Conservation (phyloP, 192 early-diverging fungal species). For the Dimargaris xerosporica region DNA sequence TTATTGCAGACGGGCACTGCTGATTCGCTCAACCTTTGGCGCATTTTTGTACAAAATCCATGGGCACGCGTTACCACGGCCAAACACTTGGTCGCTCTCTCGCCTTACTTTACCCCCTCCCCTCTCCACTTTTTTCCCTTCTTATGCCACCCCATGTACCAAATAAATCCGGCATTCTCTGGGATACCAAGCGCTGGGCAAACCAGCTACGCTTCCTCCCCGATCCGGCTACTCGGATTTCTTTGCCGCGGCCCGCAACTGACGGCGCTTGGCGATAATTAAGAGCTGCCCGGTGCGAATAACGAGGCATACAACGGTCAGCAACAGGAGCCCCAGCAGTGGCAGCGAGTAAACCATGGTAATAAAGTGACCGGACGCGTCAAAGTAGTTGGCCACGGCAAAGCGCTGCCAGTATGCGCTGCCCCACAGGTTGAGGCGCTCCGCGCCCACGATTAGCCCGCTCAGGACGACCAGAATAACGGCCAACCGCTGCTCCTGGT, state of each 20-base stretch:
- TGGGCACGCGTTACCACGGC: no score
- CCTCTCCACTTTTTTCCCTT: no score
- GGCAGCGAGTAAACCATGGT: slow-evolving; percentile 9
- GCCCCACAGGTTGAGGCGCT: not conserved
- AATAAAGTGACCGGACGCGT: not conserved
- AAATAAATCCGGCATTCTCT: no score
- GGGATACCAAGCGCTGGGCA: no score
- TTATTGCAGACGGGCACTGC: no score
- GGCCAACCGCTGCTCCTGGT: not conserved
- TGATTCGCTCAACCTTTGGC: no score
- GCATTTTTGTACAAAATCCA: no score
- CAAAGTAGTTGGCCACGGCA: not conserved
- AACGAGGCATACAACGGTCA: not conserved
- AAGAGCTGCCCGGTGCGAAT: not conserved
- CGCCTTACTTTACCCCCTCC: no score
- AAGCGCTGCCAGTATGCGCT: slow-evolving; percentile 1
- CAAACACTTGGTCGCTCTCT: no score
- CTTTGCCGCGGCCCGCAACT: not conserved
- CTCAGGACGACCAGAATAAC: not conserved
- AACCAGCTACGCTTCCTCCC: no score
- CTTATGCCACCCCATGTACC: no score
- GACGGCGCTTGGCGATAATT: slow-evolving; percentile 1
- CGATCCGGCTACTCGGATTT: not conserved
- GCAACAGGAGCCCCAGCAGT: not conserved
- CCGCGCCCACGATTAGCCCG: not conserved